phyloP scores from a whole-genome alignment of 108 stramenopile species.

The Skeletonema grethae region DNA sequence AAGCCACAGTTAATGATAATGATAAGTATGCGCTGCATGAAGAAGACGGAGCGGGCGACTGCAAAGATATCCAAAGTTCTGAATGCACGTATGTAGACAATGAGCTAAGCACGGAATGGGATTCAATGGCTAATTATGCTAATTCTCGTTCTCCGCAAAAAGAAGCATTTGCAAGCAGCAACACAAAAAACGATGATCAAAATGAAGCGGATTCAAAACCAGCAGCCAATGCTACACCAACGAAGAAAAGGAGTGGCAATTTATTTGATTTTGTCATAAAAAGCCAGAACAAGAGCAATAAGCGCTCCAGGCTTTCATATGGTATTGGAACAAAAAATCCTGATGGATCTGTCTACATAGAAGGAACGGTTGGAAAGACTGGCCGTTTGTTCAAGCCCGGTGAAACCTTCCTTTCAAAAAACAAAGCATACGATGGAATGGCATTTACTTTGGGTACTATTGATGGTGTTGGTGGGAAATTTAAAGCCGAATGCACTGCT shows the following conservation, averaged over 20 bases:
- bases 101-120: neutral
- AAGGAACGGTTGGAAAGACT: neutral
- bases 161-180: no score
- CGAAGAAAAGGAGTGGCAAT: neutral
- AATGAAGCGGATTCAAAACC: no score
- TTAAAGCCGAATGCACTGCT: neutral
- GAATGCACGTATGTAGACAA: neutral
- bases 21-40: neutral
- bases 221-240: neutral
- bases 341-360: neutral
- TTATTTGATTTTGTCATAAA: no score
- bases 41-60: neutral
- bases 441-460: neutral
- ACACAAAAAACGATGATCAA: no score
- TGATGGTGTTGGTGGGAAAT: neutral
- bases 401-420: neutral
- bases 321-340: neutral
- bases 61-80: neutral
- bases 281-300: neutral
- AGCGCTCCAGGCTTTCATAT: neutral
- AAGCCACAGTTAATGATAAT: constrained; percentile 1
- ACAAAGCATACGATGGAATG: neutral
- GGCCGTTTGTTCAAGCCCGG: neutral
- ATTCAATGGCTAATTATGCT: neutral
- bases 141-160: no score